Evolutionary conservation across 306 rosid species (phyloP), one percentile per base, ranked within the genome.

Genomic region (Sechiopsis laciniata): DNA sequence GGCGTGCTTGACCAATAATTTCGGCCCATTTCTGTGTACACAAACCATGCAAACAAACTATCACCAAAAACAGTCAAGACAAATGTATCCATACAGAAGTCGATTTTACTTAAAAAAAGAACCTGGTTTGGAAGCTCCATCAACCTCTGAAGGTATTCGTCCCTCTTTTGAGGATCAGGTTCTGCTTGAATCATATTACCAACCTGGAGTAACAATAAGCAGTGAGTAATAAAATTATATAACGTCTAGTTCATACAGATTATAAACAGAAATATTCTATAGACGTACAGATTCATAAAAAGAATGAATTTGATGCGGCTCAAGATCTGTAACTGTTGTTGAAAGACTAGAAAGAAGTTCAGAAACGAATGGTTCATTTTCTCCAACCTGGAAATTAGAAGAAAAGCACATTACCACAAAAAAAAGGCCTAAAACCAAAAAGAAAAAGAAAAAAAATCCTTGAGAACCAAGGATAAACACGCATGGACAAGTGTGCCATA

Each of bases 101-200:
- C 48, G 57, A 35, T 32, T 52, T 26, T 20, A 21, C 17, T 14
- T 16, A 10, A 21, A 50, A 50, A 74, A 46, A 26, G 55, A 22
- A 94, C 99, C 96, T 91, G 95, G 74, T 95, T 91, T 64, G 99
- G 99, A 32, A 95, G 96, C 74, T 66, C 83, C 99, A 95, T 95
- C 85, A 95, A 78, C 72, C 96, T 83, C 77, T 91, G 96, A 26
- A 95, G 77, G 87, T 84, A 95, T 76, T 95, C 99, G 77, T 91
- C 99, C 80, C 99, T 85, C 82, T 89, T 91, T 69, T 85, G 95
- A 19, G 80, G 81, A 80, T 95, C 99, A 53, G 96, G 71, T 80
- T 95, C 99, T 11, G 97, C 99, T 79, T 91, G 99, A 85, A 91
- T 87, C 99, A 95, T 95, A 66, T 91, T 86, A 74, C 86, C 97